Evolutionary conservation across 371 early-diverging fungal species (phyloP).

Genomic region (Lichtheimia hyalospora): DNA sequence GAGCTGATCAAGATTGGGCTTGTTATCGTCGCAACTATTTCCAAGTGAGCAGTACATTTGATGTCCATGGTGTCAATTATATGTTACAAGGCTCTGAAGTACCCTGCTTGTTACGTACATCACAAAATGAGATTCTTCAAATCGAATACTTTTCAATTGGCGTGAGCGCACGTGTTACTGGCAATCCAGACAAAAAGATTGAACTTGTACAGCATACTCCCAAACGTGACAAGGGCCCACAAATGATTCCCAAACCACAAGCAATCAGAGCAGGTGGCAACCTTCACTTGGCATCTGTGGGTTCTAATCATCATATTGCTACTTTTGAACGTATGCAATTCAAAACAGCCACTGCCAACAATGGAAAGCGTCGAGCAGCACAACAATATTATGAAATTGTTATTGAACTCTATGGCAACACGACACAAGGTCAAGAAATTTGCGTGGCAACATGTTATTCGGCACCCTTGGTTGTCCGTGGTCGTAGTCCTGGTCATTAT

Average conservation of each 20-base stretch:
- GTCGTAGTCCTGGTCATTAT: constrained; percentile 88
- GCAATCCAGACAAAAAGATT: constrained; percentile 54
- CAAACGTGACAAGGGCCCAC: constrained; percentile 87
- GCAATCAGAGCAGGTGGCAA: constrained; percentile 51
- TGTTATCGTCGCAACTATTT: constrained; percentile 91
- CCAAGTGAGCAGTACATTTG: constrained; percentile 72
- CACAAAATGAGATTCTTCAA: constrained; percentile 15
- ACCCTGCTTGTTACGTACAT: constrained; percentile 40
- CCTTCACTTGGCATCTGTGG: constrained; percentile 32
- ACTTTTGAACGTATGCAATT: constrained; percentile 88
- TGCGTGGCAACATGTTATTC: constrained; percentile 68
- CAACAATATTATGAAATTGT: constrained; percentile 79
- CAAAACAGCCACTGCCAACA: constrained; percentile 87
- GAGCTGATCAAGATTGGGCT: constrained; percentile 78
- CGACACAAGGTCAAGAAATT: constrained; percentile 39
- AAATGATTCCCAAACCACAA: constrained; percentile 60
- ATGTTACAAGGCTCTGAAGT: constrained; percentile 20
- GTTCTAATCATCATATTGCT: constrained; percentile 40
- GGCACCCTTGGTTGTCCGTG: constrained; percentile 80
- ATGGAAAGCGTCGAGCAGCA: constrained; percentile 75
- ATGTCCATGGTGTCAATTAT: constrained; percentile 42
- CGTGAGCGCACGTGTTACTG: constrained; percentile 58
- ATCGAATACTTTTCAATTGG: constrained; percentile 57
- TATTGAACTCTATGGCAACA: constrained; percentile 61
- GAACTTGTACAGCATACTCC: constrained; percentile 84